Conservation (phyloP, 2,329 filamentous ascomycete species). For the Fusarium sp. region DNA sequence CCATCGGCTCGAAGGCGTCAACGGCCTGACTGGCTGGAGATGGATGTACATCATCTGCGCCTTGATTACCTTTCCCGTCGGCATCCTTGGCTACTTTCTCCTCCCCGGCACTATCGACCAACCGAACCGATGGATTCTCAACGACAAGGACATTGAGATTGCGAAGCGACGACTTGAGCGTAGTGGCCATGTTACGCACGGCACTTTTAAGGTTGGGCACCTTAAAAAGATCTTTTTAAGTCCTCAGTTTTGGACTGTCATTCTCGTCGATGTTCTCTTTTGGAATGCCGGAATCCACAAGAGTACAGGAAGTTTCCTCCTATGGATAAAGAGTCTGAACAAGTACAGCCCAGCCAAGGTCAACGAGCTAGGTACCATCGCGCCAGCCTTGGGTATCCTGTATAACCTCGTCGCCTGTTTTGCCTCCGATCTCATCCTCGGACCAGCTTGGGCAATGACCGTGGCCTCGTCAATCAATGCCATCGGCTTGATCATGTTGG, state of each 20-base stretch:
- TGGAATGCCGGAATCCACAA: slow-evolving; percentile 64
- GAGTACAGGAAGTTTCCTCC: slow-evolving; percentile 61
- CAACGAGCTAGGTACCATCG: background rate
- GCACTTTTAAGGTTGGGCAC: slow-evolving; percentile 40
- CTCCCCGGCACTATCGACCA: slow-evolving; percentile 60
- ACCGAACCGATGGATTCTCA: slow-evolving; percentile 61
- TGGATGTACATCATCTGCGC: slow-evolving; percentile 68
- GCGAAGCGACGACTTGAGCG: slow-evolving; percentile 58
- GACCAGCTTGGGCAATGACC: background rate
- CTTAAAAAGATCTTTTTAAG: slow-evolving; percentile 49
- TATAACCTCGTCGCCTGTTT: background rate
- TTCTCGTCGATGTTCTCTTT: slow-evolving; percentile 65
- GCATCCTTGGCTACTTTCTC: slow-evolving; percentile 61
- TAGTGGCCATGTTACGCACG: slow-evolving; percentile 53
- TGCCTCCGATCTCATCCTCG: background rate
- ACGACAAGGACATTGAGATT: slow-evolving; percentile 58
- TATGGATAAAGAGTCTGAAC: slow-evolving; percentile 68
- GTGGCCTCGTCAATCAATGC: background rate
- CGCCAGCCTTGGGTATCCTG: background rate
- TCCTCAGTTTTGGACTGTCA: slow-evolving; percentile 62
- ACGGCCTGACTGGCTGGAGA: slow-evolving; percentile 60
- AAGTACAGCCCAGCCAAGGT: slow-evolving; percentile 49
- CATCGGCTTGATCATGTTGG: background rate
- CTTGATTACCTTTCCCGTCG: slow-evolving; percentile 66
- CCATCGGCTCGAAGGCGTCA: slow-evolving; percentile 36